phyloP scores from a whole-genome alignment of 2,329 filamentous ascomycete genomes.

The Gnomoniopsis sp. region DNA sequence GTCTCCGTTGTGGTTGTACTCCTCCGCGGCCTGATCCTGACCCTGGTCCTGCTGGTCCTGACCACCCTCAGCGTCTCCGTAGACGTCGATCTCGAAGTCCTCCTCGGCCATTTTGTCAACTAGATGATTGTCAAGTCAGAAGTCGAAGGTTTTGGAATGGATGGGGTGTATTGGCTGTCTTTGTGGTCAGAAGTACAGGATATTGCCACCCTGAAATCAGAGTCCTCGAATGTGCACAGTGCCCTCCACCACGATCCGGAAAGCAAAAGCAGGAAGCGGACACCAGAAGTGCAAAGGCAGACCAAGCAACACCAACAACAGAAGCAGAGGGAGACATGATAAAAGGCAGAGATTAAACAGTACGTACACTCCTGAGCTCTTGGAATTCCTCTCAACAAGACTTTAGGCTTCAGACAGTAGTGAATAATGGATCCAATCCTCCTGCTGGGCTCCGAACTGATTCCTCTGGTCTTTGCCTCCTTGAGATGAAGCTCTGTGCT shows the following conservation, averaged over 20 bases:
- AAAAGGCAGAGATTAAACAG: constrained; percentile 39
- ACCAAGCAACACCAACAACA: constrained; percentile 21
- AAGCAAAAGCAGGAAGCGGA: constrained; percentile 18
- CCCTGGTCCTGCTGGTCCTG: constrained; percentile 23
- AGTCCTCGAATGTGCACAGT: constrained; percentile 16
- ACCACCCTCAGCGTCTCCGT: constrained; percentile 49
- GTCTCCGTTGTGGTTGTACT: constrained; percentile 37
- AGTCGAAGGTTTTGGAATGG: constrained; percentile 20
- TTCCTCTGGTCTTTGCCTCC: constrained; percentile 2
- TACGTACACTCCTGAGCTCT: constrained; percentile 51
- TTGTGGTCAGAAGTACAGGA: constrained; percentile 35
- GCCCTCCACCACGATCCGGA: not conserved
- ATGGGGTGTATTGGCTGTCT: constrained; percentile 29
- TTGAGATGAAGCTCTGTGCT: constrained; percentile 66
- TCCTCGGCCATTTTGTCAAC: constrained; percentile 59
- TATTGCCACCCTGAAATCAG: constrained; percentile 20
- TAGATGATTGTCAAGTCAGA: constrained; percentile 11
- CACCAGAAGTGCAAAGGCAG: constrained; percentile 11
- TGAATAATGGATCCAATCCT: constrained; percentile 19
- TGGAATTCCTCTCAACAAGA: constrained; percentile 28
- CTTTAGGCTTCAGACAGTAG: constrained; percentile 21
- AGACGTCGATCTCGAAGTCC: constrained; percentile 71
- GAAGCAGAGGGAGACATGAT: constrained; percentile 30
- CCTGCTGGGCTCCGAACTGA: constrained; percentile 1
- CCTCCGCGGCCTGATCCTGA: constrained; percentile 39